Conservation (phyloP, 1,284 basidiomycete species). For the Crepidotus sp. region DNA sequence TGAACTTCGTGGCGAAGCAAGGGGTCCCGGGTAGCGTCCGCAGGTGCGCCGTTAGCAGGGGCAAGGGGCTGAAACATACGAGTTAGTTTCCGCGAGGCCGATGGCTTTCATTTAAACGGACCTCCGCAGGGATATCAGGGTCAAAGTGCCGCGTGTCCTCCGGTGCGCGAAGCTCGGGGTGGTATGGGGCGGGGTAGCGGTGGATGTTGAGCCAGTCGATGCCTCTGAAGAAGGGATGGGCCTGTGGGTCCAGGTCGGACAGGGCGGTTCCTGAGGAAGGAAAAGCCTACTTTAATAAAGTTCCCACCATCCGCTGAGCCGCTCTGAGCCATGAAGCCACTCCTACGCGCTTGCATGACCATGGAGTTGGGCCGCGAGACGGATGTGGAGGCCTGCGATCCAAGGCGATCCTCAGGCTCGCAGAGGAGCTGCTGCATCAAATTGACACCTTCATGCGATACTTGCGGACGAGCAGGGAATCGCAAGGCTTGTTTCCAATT, state of each 20-base stretch:
- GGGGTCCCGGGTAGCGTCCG: conserved; percentile 81
- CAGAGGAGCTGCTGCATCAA: conserved; percentile 85
- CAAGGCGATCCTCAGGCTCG: conserved; percentile 89
- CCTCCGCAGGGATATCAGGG: conserved; percentile 86
- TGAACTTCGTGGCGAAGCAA: conserved; percentile 78
- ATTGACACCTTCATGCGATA: conserved; percentile 80
- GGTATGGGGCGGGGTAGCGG: conserved; percentile 76
- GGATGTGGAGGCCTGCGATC: conserved; percentile 60
- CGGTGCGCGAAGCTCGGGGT: conserved; percentile 68
- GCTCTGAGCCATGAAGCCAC: conserved; percentile 54
- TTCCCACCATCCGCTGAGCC: conserved; percentile 67
- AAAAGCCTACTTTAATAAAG: conserved; percentile 62
- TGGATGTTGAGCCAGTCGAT: conserved; percentile 83
- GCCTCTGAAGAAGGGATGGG: conserved; percentile 80
- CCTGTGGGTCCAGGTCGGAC: conserved; percentile 34
- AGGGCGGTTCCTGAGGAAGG: background rate
- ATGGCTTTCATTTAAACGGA: conserved; percentile 32
- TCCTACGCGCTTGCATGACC: conserved; percentile 64
- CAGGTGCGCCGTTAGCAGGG: conserved; percentile 77
- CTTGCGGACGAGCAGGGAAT: conserved; percentile 77
- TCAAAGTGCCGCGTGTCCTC: conserved; percentile 90
- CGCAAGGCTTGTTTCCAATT: conserved; percentile 86
- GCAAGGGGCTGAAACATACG: conserved; percentile 66
- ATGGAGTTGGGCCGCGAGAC: conserved; percentile 70
- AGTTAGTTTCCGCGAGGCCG: conserved; percentile 21